These are phyloP conservation scores for Fusarium torulosum DNA, from an alignment of 2,329 filamentous ascomycete species.

Conservation along the genomic window DNA sequence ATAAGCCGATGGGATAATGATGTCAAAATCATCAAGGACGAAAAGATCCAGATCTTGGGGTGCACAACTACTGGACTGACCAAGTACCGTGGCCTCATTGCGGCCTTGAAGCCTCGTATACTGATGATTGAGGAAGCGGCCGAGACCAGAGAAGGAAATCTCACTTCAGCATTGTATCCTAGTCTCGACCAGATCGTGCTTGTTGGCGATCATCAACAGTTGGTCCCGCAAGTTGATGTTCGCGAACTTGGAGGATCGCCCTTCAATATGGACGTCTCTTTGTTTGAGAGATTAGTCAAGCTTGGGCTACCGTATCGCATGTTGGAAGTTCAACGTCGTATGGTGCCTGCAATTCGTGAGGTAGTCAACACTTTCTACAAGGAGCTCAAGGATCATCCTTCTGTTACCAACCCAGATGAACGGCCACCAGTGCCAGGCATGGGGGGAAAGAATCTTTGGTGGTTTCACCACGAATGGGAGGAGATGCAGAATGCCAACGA, in stretches of 20 bases:
- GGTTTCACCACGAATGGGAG: slow-evolving; percentile 66
- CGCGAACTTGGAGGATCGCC: slow-evolving; percentile 69
- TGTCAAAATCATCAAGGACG: slow-evolving; percentile 55
- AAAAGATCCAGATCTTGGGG: slow-evolving; percentile 66
- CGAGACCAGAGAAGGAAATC: slow-evolving; percentile 76
- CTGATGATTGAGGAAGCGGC: slow-evolving; percentile 85
- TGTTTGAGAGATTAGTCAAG: slow-evolving; percentile 83
- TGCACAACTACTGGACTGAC: slow-evolving; percentile 83
- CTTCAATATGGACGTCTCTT: slow-evolving; percentile 77
- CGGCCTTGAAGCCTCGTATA: slow-evolving; percentile 73
- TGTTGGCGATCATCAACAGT: slow-evolving; percentile 84
- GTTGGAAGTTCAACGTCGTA: slow-evolving; percentile 75
- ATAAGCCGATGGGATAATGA: slow-evolving; percentile 71
- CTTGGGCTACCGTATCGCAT: slow-evolving; percentile 73
- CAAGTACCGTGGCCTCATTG: slow-evolving; percentile 80
- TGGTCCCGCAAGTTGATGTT: slow-evolving; percentile 77
- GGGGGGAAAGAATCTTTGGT: slow-evolving; percentile 55
- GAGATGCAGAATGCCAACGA: slow-evolving; percentile 72
- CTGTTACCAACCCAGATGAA: slow-evolving; percentile 51
- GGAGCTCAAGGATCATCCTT: slow-evolving; percentile 58
- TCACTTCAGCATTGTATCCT: slow-evolving; percentile 64
- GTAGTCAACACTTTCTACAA: slow-evolving; percentile 64
- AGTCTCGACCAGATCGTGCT: slow-evolving; percentile 67
- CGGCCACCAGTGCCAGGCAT: slow-evolving; percentile 62
- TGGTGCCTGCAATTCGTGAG: slow-evolving; percentile 60